These are phyloP conservation scores for Blastomyces parvus DNA, from an alignment of 2,329 filamentous ascomycete genomes.

Conservation along the genomic window DNA sequence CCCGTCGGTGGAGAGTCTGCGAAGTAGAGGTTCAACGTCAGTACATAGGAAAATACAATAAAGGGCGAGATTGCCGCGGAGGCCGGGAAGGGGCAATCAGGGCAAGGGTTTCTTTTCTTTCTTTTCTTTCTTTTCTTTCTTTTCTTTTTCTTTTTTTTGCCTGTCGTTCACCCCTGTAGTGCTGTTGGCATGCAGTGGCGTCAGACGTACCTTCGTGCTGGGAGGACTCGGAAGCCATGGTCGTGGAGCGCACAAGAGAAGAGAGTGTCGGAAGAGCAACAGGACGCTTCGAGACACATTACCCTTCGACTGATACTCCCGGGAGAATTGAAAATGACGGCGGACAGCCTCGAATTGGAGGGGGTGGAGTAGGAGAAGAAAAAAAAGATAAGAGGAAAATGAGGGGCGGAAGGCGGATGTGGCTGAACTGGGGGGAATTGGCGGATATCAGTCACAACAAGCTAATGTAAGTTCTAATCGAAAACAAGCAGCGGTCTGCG, in stretches of 20 bases:
- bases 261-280: background rate
- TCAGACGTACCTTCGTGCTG: constrained; percentile 1
- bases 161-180: background rate
- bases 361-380: background rate
- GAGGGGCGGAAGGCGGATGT: background rate
- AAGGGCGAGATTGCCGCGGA: too few species aligned
- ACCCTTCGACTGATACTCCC: background rate
- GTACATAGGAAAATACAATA: background rate
- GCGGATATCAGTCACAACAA: background rate
- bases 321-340: background rate
- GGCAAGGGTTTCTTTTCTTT: background rate
- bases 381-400: background rate
- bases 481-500: background rate
- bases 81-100: background rate
- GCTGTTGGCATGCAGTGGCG: background rate
- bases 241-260: background rate
- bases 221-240: constrained; percentile 3
- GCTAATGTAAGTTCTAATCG: background rate
- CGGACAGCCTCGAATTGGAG: background rate
- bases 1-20: background rate
- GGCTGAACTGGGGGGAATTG: background rate
- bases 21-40: background rate
- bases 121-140: background rate
- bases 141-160: background rate
- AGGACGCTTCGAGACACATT: constrained; percentile 5